Evolutionary conservation across 2,329 filamentous ascomycete species (phyloP).

Genomic region (Tolypocladium guangdongense): DNA sequence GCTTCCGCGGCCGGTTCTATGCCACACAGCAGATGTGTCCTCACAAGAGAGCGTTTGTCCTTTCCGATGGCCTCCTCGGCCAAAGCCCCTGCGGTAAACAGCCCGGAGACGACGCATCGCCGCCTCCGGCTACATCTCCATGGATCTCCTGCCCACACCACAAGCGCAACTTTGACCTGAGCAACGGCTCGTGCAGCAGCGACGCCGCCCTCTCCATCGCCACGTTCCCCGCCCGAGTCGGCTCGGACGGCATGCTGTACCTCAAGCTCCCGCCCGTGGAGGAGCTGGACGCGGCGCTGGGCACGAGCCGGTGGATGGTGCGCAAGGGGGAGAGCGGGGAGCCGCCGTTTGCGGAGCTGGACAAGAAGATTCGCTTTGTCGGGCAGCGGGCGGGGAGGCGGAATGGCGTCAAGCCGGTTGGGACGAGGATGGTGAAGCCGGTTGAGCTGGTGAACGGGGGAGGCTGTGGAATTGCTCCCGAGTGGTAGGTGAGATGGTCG

Average conservation of each 20-base stretch:
- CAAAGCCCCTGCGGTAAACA: slow-evolving; percentile 35
- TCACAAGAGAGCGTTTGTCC: slow-evolving; percentile 82
- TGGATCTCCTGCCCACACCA: slow-evolving; percentile 83
- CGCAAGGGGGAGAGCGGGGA: slow-evolving; percentile 52
- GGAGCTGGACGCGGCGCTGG: slow-evolving; percentile 69
- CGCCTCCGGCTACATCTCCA: slow-evolving; percentile 26
- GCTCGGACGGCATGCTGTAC: slow-evolving; percentile 66
- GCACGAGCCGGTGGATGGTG: slow-evolving; percentile 70
- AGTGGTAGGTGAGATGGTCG: slow-evolving; percentile 28
- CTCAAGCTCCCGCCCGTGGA: slow-evolving; percentile 68
- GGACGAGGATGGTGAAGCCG: slow-evolving; percentile 23
- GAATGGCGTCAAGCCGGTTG: slow-evolving; percentile 21
- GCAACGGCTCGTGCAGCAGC: slow-evolving; percentile 60
- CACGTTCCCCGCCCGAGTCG: slow-evolving; percentile 66
- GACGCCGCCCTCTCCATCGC: slow-evolving; percentile 70
- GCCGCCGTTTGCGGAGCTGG: slow-evolving; percentile 31
- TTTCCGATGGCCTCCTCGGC: slow-evolving; percentile 75
- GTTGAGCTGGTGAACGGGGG: slow-evolving; percentile 26
- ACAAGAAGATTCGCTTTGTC: slow-evolving; percentile 18
- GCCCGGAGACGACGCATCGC: slow-evolving; percentile 19
- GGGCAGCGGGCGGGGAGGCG: slow-evolving; percentile 27
- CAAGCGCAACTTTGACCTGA: slow-evolving; percentile 79
- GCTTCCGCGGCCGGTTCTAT: slow-evolving; percentile 69
- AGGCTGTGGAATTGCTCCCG: slow-evolving; percentile 29
- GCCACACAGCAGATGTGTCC: slow-evolving; percentile 92